Evolutionary conservation across 1,284 basidiomycete genomes (phyloP), one percentile per base, ranked within the genome.

Genomic region (Ustilago crameri): DNA sequence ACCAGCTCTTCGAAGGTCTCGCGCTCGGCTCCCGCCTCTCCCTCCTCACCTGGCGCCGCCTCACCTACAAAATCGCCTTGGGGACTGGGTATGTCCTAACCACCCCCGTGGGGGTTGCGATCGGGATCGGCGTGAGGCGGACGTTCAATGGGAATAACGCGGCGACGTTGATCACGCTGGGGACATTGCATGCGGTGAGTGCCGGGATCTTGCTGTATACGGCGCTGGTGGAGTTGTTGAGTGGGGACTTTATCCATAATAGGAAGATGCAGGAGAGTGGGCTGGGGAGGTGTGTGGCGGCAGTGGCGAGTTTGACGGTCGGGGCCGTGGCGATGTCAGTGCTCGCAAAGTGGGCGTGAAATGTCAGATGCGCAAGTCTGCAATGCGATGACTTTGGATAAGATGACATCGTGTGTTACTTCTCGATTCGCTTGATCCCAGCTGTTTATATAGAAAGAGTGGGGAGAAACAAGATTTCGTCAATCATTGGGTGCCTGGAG

Each of bases 121-220:
- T 86, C 43, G 94, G 94, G 3, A 88, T 97, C 45, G 93, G 92
- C 10, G 87, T 92, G n/a, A 87, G 92, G 56, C 84, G 87, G 55
- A 87, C 89, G 9, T 96, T 95, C 85, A 93, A 95, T 84, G 91
- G 92, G 1, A 88, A 86, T 54, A 89, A 89, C 58, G 84, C 89
- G 0, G 90, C 87, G 0, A 91, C 92, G 4, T 89, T 87, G 50
- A 91, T 94, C 67, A 90, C 93, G 65, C 89, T 89, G 57, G 95
- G 95, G 22, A 85, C 92, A 1, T 87, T 97, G 75, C 93, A 97
- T 81, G 88, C 93, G 10, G 84, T 93, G 44, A 93, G 91, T 57
- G 88, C 92, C 0, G 95, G 95, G 3, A 93, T 98, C 78, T 84
- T 98, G 54, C 85, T 95, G 15, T 97, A 95, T 84, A 95, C 94